Base-by-base conservation (phyloP, 75 land plant genomes). In the Ceratopteris richardii region DNA sequence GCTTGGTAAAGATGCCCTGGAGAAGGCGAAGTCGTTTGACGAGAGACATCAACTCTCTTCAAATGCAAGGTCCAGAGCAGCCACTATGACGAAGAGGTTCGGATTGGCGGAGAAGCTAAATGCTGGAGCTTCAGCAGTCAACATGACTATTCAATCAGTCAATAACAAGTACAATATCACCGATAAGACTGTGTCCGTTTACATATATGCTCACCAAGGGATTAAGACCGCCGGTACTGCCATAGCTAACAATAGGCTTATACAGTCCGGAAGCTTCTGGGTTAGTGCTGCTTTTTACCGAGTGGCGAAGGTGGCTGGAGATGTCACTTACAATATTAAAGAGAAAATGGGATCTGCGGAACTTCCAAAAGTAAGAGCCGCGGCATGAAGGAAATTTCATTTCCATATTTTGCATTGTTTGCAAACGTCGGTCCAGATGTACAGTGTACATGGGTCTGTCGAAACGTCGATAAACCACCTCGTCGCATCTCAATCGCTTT, bases 131-230 rank as follows among this genome's bases (percentile, higher is more conserved):
- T 39, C 80, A 1, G 51, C 66, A 7, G 84, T 84, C 14, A 83
- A 78, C 61, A 78, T 77, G 47, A 77, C 80, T 47, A 73, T 87
- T 37, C 74, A 58, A 60, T 80, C 87, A 56, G 68, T 84, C 71
- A 87, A 87, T 60, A 58, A 80, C 56, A 87, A 77, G 66, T 86
- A 65, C 62, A 86, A 82, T n/a, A 87, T 87, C 17, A 76, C 85
- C 30, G 93, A 82, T 63, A 85, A 74, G 61, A 88, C 93, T 0
- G 82, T 74, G 53, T 66, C 80, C 17, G 93, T 89, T 2, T 62
- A 78, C 36, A 60, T 81, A 5, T 73, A 72, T 39, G 93, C 93
- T 2, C 88, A 88, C 62, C 80, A 88, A 56, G 76, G 77, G 16
- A 78, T 82, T 3, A 82, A 71, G 50, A 71, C 9, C 56, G 93